These are phyloP conservation scores for Saccharomyces pastorianus DNA, from an alignment of 1,139 yeast genomes.

Conservation along the genomic window DNA sequence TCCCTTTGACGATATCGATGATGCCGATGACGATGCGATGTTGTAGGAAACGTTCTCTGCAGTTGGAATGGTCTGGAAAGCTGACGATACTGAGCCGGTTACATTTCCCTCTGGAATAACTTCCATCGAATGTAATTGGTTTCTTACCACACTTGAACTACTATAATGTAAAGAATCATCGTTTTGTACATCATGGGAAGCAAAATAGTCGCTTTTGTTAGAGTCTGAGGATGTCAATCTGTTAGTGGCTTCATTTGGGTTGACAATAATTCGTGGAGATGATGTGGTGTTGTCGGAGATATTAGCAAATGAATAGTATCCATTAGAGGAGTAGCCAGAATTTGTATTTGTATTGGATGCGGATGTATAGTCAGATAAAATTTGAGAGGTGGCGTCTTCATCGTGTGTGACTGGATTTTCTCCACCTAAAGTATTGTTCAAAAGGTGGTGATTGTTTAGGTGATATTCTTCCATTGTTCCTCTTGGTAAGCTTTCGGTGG, in stretches of 20 bases:
- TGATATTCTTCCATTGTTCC: conserved; percentile 14
- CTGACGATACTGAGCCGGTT: conserved; percentile 10
- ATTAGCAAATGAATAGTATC: conserved; percentile 32
- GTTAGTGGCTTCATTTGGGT: background rate
- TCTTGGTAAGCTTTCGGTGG: conserved; percentile 13
- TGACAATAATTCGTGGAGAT: conserved; percentile 8
- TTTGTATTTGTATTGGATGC: conserved; percentile 17
- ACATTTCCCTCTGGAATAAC: conserved; percentile 10
- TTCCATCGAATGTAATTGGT: conserved; percentile 8
- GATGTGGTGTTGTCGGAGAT: conserved; percentile 31
- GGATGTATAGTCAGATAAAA: conserved; percentile 23
- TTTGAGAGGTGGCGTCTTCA: conserved; percentile 23
- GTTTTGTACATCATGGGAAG: background rate
- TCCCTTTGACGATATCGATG: conserved; percentile 4
- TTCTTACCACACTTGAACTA: background rate
- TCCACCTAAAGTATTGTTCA: conserved; percentile 15
- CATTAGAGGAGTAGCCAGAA: conserved; percentile 26
- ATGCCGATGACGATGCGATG: conserved; percentile 9
- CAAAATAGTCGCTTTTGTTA: background rate
- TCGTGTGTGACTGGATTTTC: conserved; percentile 1
- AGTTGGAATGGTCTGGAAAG: conserved; percentile 19
- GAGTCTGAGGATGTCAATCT: background rate
- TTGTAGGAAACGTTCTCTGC: conserved; percentile 26
- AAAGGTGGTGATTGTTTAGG: conserved; percentile 24
- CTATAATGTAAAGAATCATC: background rate